Conservation (phyloP, 495 filamentous ascomycete genomes). For the Pseudotulostoma volvatum region DNA sequence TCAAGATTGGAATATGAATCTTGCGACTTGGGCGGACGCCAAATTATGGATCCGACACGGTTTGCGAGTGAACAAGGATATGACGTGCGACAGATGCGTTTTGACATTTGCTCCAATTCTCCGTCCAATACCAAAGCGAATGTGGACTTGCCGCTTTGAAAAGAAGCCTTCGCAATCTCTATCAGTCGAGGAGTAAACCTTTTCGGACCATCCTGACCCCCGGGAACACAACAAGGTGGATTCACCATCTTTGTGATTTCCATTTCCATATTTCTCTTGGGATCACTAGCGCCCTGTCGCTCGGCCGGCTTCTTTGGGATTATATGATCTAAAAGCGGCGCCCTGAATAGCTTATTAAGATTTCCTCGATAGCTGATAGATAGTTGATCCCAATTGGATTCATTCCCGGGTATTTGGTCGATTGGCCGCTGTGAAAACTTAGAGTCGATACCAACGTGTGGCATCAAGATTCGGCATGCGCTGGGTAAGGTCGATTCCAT, state of each 20-base stretch:
- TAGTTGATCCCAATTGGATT: too few relatives aligned
- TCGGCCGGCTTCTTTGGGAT: slow-evolving; percentile 16
- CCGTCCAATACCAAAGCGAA: slow-evolving; percentile 13
- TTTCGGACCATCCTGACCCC: slow-evolving; percentile 13
- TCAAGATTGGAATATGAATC: slow-evolving; percentile 32
- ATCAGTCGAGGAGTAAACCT: slow-evolving; percentile 43
- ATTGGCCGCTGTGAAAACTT: too few relatives aligned
- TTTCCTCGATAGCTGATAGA: too few relatives aligned
- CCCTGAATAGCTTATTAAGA: slow-evolving; percentile 9
- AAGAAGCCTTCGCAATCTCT: slow-evolving; percentile 36
- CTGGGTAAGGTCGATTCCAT: too few relatives aligned
- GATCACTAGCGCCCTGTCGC: slow-evolving; percentile 1
- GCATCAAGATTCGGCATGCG: too few relatives aligned
- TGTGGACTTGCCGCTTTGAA: slow-evolving; percentile 20
- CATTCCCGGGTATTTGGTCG: too few relatives aligned
- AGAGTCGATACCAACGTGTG: too few relatives aligned
- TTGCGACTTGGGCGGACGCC: slow-evolving; percentile 14
- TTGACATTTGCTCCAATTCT: slow-evolving; percentile 8
- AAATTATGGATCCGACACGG: too few relatives aligned
- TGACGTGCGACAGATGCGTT: slow-evolving; percentile 3
- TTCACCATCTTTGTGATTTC: slow-evolving; percentile 1
- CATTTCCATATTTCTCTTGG: slow-evolving; percentile 4
- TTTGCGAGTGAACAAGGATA: too few relatives aligned
- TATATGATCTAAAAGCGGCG: slow-evolving; percentile 15
- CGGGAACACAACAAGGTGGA: not conserved